These are phyloP conservation scores for Penicillium brevicompactum DNA, from an alignment of 2,329 filamentous ascomycete genomes.

Conservation along the genomic window DNA sequence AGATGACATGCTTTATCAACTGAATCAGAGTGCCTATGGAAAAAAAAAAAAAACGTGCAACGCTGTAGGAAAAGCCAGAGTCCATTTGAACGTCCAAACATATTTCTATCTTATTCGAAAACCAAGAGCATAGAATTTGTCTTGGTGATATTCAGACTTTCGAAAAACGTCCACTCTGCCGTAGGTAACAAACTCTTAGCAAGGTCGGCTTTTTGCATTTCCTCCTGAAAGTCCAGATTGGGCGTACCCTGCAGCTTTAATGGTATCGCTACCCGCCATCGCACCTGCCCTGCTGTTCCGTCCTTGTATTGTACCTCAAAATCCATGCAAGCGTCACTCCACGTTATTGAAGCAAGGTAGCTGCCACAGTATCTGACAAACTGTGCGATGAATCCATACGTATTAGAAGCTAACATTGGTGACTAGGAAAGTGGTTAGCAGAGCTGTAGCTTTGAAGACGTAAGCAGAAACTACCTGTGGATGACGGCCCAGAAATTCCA, in stretches of 20 bases:
- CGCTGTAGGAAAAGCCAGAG: too few relatives aligned
- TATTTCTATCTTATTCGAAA: too few relatives aligned
- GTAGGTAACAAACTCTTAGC: neutral
- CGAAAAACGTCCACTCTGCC: conserved; percentile 1
- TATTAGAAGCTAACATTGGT: neutral
- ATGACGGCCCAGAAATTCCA: neutral
- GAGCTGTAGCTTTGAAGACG: neutral
- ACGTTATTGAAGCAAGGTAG: neutral
- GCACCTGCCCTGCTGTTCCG: neutral
- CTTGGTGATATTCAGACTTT: neutral
- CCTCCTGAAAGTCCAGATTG: neutral
- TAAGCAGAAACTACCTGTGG: neutral
- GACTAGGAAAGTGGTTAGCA: neutral
- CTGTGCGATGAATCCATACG: neutral
- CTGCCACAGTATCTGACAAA: neutral
- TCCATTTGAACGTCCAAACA: too few relatives aligned
- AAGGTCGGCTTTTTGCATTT: neutral
- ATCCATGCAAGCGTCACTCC: neutral
- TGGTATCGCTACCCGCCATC: neutral
- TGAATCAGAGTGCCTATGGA: too few relatives aligned
- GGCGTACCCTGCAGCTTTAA: neutral
- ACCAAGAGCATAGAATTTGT: neutral
- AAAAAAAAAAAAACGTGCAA: too few relatives aligned
- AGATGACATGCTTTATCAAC: too few relatives aligned
- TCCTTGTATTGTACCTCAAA: neutral